A percentile compares a stretch with the other conserved stretches of the same genome.
These are phyloP conservation scores for Erigeron philadelphicus DNA, from an alignment of 140 eudicot species.

Conservation along the genomic window DNA sequence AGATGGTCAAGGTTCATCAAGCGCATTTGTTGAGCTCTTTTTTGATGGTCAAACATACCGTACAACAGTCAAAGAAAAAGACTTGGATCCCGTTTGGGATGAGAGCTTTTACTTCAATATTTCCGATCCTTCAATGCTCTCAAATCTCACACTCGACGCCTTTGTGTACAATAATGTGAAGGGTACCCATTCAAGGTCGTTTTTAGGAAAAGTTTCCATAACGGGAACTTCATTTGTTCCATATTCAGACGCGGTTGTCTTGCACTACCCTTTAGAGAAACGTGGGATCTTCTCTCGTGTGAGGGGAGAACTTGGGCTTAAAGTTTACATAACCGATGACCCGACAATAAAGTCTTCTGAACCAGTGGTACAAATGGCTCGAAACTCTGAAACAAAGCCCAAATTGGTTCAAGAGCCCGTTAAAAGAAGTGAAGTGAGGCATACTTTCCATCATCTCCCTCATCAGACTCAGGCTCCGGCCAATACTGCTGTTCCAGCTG, in stretches of 20 bases:
- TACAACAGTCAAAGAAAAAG: conserved; percentile 74
- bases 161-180: conserved; percentile 53
- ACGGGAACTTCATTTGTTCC: conserved; percentile 82
- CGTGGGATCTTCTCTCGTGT: conserved; percentile 79
- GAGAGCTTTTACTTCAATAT: conserved; percentile 86
- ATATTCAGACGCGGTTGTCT: conserved; percentile 70
- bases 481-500: conserved; percentile 31
- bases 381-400: conserved; percentile 27
- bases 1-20: conserved; percentile 87
- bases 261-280: conserved; percentile 78
- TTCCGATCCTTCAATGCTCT: conserved; percentile 65
- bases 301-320: conserved; percentile 84
- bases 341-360: conserved; percentile 61
- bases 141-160: conserved; percentile 60
- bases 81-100: conserved; percentile 71
- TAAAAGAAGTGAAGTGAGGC: conserved; percentile 46
- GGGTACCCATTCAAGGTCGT: conserved; percentile 50
- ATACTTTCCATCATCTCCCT: conserved; percentile 71
- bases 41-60: conserved; percentile 73
- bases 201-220: conserved; percentile 68
- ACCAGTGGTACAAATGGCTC: conserved; percentile 36
- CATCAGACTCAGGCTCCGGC: conserved; percentile 47
- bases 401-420: conserved; percentile 22
- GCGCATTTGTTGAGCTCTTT: conserved; percentile 61
- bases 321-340: conserved; percentile 72